Conservation (phyloP, 1,284 basidiomycete species). For the Paramarasmius palmivorus region DNA sequence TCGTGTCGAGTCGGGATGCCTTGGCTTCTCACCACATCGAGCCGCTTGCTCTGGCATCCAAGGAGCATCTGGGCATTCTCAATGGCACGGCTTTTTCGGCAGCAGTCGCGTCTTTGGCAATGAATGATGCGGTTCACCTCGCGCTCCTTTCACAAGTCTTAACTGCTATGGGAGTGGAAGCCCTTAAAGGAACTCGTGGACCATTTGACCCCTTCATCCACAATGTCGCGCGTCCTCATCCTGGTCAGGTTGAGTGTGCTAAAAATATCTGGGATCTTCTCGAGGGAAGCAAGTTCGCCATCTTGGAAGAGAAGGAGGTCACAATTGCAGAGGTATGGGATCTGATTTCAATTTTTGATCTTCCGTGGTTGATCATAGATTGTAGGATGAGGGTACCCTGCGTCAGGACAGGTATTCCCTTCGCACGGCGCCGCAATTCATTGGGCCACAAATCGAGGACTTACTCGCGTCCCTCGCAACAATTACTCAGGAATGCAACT, state of each 20-base stretch:
- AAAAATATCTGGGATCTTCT: conserved; percentile 70
- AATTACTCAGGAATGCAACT: conserved; percentile 81
- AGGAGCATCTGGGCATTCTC: conserved; percentile 81
- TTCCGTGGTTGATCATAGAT: too few relatives aligned
- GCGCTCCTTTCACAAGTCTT: conserved; percentile 72
- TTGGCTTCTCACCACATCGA: conserved; percentile 64
- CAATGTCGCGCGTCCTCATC: conserved; percentile 78
- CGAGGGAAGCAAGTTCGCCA: conserved; percentile 71
- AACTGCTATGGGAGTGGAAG: conserved; percentile 86
- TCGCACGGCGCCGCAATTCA: conserved; percentile 79
- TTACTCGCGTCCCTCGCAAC: conserved; percentile 65
- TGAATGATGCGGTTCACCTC: conserved; percentile 75
- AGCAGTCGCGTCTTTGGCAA: conserved; percentile 60
- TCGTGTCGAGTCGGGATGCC: conserved; percentile 66
- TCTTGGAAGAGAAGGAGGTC: conserved; percentile 61
- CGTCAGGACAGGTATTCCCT: conserved; percentile 73
- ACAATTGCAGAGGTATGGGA: conserved; percentile 65
- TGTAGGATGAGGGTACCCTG: conserved; percentile 64
- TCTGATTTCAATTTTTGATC: too few relatives aligned
- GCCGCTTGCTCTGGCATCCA: conserved; percentile 73
- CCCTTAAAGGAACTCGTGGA: conserved; percentile 69
- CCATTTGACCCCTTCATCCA: conserved; percentile 85
- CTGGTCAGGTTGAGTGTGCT: conserved; percentile 81
- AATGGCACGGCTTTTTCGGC: conserved; percentile 86
- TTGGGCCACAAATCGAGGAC: conserved; percentile 87